Evolutionary conservation across 441 rosid genomes (phyloP).

Genomic region (Erysimum cheiri): DNA sequence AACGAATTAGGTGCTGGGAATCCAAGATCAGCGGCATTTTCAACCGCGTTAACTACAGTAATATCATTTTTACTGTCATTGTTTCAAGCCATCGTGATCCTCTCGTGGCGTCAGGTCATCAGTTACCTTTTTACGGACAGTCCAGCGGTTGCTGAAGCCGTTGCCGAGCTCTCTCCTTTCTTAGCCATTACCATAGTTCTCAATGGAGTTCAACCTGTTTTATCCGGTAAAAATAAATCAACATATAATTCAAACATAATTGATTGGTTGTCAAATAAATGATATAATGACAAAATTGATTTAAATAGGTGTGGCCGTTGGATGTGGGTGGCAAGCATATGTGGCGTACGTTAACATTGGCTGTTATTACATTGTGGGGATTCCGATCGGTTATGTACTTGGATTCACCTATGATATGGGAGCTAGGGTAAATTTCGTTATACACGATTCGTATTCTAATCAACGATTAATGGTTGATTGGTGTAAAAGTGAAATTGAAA

Average conservation of each 20-base stretch:
- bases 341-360: slow-evolving; percentile 74
- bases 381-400: slow-evolving; percentile 60
- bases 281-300: neutral
- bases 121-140: slow-evolving; percentile 53
- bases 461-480: slow-evolving; percentile 7
- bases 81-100: slow-evolving; percentile 46
- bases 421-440: slow-evolving; percentile 49
- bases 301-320: slow-evolving; percentile 63
- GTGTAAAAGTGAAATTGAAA: slow-evolving; percentile 31
- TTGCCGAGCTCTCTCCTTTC: slow-evolving; percentile 47
- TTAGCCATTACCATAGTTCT: slow-evolving; percentile 47
- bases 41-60: slow-evolving; percentile 48
- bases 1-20: slow-evolving; percentile 47
- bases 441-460: neutral
- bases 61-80: slow-evolving; percentile 51
- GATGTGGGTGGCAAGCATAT: slow-evolving; percentile 79
- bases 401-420: slow-evolving; percentile 63
- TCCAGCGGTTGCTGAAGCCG: slow-evolving; percentile 48
- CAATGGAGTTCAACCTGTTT: slow-evolving; percentile 50
- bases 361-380: slow-evolving; percentile 65
- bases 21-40: slow-evolving; percentile 47
- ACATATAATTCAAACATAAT: too few species aligned
- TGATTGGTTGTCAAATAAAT: neutral
- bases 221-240: slow-evolving; percentile 37
- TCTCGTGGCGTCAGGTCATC: slow-evolving; percentile 49